Conservation (phyloP, 2,329 filamentous ascomycete species). For the Aspergillus carbonarius region DNA sequence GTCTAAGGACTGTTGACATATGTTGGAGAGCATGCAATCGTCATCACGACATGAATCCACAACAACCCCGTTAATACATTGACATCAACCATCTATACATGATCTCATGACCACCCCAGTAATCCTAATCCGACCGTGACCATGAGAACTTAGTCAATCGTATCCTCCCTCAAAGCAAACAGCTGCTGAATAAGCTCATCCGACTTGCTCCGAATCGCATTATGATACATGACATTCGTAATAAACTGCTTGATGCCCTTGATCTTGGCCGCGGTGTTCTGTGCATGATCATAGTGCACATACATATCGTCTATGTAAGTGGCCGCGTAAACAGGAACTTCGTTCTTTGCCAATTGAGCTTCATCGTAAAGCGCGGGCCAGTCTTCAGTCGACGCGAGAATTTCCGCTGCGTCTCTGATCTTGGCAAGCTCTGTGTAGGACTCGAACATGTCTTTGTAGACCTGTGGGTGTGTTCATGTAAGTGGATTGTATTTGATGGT, state of each 20-base stretch:
- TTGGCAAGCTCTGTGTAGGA: constrained; percentile 73
- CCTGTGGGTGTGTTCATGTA: constrained; percentile 33
- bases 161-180: constrained; percentile 73
- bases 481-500: neutral
- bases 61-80: neutral
- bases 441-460: constrained; percentile 82
- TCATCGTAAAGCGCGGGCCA: constrained; percentile 79
- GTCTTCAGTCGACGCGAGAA: constrained; percentile 64
- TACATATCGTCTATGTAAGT: constrained; percentile 90
- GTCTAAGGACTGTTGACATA: no score
- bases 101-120: neutral
- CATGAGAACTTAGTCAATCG: constrained; percentile 49
- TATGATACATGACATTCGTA: constrained; percentile 85
- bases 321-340: constrained; percentile 82
- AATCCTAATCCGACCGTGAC: neutral
- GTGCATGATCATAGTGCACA: constrained; percentile 73
- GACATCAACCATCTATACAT: neutral
- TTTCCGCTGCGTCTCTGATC: constrained; percentile 66
- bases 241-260: constrained; percentile 76
- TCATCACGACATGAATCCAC: neutral
- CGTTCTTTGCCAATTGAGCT: constrained; percentile 69
- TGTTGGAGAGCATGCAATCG: neutral
- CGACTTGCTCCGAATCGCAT: constrained; percentile 70
- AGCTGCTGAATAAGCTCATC: constrained; percentile 76
- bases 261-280: constrained; percentile 72